A percentile compares a stretch with the other conserved stretches of the same genome.
phyloP scores from a whole-genome alignment of 2,329 filamentous ascomycete species.

The Fulvia fulva region DNA sequence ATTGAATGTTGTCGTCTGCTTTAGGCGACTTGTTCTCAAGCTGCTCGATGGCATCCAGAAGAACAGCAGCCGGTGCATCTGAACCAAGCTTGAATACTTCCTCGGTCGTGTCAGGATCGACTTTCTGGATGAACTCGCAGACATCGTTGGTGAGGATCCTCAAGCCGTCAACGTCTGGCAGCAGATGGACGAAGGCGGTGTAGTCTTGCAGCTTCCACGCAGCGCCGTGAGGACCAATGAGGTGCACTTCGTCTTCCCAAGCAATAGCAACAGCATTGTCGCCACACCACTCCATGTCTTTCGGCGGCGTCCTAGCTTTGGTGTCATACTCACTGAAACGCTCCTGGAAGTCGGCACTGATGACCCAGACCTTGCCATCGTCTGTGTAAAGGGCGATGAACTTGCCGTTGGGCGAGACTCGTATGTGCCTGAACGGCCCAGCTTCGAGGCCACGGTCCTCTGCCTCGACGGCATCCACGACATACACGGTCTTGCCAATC shows the following conservation, averaged over 20 bases:
- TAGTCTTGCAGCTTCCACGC: slow-evolving; percentile 68
- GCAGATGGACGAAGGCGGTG: slow-evolving; percentile 81
- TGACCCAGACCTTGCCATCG: slow-evolving; percentile 82
- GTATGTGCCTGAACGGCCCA: slow-evolving; percentile 86
- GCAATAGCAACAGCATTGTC: slow-evolving; percentile 89
- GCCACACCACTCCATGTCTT: slow-evolving; percentile 92
- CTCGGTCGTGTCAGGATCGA: slow-evolving; percentile 62
- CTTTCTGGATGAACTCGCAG: slow-evolving; percentile 97
- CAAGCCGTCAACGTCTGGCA: slow-evolving; percentile 86
- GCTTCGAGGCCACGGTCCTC: slow-evolving; percentile 89
- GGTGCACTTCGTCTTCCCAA: slow-evolving; percentile 96
- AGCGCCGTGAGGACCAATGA: slow-evolving; percentile 80
- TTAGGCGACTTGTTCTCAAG: slow-evolving; percentile 92
- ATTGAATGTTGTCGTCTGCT: slow-evolving; percentile 94
- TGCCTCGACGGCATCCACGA: slow-evolving; percentile 82
- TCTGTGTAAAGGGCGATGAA: slow-evolving; percentile 84
- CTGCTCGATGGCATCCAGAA: slow-evolving; percentile 87
- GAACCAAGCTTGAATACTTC: slow-evolving; percentile 87
- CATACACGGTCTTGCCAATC: slow-evolving; percentile 76
- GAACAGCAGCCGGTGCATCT: slow-evolving; percentile 82
- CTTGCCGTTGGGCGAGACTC: slow-evolving; percentile 84
- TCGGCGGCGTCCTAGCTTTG: slow-evolving; percentile 75
- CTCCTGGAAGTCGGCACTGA: slow-evolving; percentile 91
- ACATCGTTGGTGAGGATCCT: slow-evolving; percentile 84
- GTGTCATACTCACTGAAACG: slow-evolving; percentile 89